A percentile compares a stretch with the other conserved stretches of the same genome.
Evolutionary conservation across 345 rosid genomes (phyloP).

Genomic region (Raphanus raphanistrum): DNA sequence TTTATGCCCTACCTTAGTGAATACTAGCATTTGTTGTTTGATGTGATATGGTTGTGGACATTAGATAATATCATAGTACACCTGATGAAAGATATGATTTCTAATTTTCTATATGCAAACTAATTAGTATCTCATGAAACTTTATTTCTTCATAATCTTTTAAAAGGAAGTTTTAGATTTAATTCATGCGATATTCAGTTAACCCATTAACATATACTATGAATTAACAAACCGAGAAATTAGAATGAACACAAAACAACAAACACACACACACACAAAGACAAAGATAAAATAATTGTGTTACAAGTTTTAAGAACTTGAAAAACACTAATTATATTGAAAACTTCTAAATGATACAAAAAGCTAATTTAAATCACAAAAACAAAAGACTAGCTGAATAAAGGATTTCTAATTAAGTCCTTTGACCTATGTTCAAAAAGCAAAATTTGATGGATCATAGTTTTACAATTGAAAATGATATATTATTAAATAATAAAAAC

Average conservation of each 20-base stretch:
- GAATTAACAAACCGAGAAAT: background rate
- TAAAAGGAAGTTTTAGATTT: background rate
- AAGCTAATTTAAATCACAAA: background rate
- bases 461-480: background rate
- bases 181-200: too few species aligned
- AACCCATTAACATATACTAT: too few species aligned
- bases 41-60: conserved; percentile 1
- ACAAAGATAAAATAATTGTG: background rate
- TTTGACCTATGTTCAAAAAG: background rate
- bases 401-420: background rate
- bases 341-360: background rate
- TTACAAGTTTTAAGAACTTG: background rate
- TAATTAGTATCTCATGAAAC: background rate
- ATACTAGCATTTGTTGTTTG: background rate
- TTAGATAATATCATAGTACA: conserved; percentile 25
- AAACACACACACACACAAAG: background rate
- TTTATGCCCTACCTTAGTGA: conserved; percentile 36
- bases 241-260: background rate
- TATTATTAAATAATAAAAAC: background rate
- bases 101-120: background rate
- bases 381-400: background rate
- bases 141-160: background rate
- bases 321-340: background rate
- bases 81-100: conserved; percentile 18
- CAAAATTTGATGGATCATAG: background rate